These are phyloP conservation scores for Microbotryomycetes sp. DNA, from an alignment of 1,284 basidiomycete genomes.

Conservation along the genomic window DNA sequence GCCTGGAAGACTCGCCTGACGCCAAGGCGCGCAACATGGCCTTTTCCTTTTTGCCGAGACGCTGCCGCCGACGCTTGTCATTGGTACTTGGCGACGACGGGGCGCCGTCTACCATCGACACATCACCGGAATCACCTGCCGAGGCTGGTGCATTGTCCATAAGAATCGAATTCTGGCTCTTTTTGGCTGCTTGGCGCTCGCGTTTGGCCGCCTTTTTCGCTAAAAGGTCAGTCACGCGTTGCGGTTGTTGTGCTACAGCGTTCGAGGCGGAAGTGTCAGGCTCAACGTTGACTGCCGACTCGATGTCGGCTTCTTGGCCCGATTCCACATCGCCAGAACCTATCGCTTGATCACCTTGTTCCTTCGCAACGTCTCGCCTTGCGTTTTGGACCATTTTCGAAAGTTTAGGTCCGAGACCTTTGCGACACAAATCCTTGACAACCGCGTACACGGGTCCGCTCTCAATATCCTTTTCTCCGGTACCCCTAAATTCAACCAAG, in stretches of 20 bases:
- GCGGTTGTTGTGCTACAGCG: not conserved
- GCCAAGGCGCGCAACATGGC: not conserved
- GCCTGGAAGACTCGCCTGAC: not conserved
- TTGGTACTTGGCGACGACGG: not conserved
- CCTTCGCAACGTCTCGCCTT: not conserved
- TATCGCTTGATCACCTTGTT: too few relatives aligned
- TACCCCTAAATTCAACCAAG: not conserved
- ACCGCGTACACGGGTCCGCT: not conserved
- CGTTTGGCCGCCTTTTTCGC: not conserved
- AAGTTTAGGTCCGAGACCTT: not conserved
- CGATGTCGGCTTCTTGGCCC: not conserved
- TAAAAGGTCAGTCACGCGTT: not conserved
- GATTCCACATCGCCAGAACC: not conserved
- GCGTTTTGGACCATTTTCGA: not conserved
- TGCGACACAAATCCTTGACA: not conserved
- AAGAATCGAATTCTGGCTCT: not conserved
- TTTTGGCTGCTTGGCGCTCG: not conserved
- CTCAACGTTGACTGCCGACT: not conserved
- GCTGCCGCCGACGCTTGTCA: not conserved
- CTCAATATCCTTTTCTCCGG: not conserved
- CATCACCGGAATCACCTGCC: not conserved
- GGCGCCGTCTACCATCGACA: not conserved
- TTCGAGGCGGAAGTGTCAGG: too few relatives aligned
- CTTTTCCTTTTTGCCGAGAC: not conserved
- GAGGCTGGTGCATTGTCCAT: not conserved